Percentiles rank a stretch among this genome's conserved stretches.
These are phyloP conservation scores for Blastobotrys arbuscula DNA, from an alignment of 1,139 yeast species.

Conservation along the genomic window DNA sequence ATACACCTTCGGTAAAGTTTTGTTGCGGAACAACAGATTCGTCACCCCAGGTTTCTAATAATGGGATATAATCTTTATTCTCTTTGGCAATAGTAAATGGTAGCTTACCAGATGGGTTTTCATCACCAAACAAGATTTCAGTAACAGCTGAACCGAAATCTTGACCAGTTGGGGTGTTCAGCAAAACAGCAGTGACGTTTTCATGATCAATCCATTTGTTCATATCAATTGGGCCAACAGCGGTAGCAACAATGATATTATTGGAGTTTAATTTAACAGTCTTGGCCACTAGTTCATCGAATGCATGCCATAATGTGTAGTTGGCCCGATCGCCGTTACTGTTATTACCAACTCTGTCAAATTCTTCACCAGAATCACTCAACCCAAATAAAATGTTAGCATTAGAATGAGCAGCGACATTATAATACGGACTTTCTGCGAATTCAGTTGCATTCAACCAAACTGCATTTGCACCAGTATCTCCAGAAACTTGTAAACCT, in stretches of 20 bases:
- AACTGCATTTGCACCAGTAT: constrained; percentile 57
- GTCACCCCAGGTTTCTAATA: constrained; percentile 43
- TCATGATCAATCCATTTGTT: constrained; percentile 56
- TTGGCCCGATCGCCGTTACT: constrained; percentile 51
- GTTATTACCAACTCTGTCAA: constrained; percentile 34
- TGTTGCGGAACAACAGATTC: constrained; percentile 52
- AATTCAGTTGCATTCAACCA: constrained; percentile 48
- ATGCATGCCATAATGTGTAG: constrained; percentile 54
- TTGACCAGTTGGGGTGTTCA: constrained; percentile 56
- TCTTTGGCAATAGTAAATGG: constrained; percentile 63
- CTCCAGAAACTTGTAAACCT: constrained; percentile 39
- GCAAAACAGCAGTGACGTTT: constrained; percentile 52
- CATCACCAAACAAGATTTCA: constrained; percentile 51
- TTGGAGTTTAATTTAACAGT: constrained; percentile 44
- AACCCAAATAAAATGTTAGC: constrained; percentile 4
- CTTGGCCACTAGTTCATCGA: constrained; percentile 47
- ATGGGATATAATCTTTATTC: constrained; percentile 49
- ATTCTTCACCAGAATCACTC: constrained; percentile 52
- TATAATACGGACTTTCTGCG: constrained; percentile 46
- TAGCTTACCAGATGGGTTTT: constrained; percentile 55
- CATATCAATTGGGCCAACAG: constrained; percentile 57
- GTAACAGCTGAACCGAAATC: constrained; percentile 46
- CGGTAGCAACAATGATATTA: constrained; percentile 51
- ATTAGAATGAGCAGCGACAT: constrained; percentile 35
- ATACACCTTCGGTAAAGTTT: constrained; percentile 25